Base-by-base conservation (phyloP, 148 eudicot genomes). In the Nyssa sinensis region DNA sequence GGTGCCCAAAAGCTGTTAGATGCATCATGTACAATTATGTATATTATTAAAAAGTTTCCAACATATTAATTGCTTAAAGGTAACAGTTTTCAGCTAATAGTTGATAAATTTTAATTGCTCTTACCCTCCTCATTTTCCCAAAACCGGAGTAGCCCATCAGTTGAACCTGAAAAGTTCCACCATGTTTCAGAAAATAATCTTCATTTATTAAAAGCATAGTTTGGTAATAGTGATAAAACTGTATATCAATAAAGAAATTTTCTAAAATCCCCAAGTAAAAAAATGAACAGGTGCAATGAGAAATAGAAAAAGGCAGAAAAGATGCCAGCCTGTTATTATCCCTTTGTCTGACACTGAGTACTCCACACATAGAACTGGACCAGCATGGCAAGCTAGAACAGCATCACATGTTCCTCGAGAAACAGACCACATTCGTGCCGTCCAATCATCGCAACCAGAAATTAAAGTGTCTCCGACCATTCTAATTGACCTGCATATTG, bases 401-500 rank as follows among this genome's bases (percentile, higher is more conserved):
- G 92, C 91, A 75, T 95, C 98, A 77, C 98, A 95, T 12, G 94
- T 86, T 78, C 98, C 98, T 59, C 91, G 91, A 53, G 97, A 92
- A 59, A 93, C 87, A 10, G 98, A 95, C 98, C 98, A 95, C 81
- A 95, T 66, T 61, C 98, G 87, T 41, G 96, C 98, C 2, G 98
- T 95, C 98, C 98, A 95, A 81, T 95, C 98, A 84, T 95, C 98
- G 64, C 97, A 89, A 35, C 98, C 98, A 3, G 94, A 90, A 69
- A 95, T 78, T 65, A 95, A 66, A 25, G 90, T 88, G 80, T 95
- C 98, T 55, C 96, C 98, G 7, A 88, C 97, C 96, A 95, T 88
- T 88, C 97, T 84, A 63, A 95, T 86, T 64, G 97, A 92, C 79
- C 96, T 84, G 75, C 75, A 70, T 25, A 69, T 53, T 69, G 44